Percentiles rank a stretch among this genome's conserved stretches.
Evolutionary conservation across 2,329 filamentous ascomycete species (phyloP).

Genomic region (Alternaria longipes): DNA sequence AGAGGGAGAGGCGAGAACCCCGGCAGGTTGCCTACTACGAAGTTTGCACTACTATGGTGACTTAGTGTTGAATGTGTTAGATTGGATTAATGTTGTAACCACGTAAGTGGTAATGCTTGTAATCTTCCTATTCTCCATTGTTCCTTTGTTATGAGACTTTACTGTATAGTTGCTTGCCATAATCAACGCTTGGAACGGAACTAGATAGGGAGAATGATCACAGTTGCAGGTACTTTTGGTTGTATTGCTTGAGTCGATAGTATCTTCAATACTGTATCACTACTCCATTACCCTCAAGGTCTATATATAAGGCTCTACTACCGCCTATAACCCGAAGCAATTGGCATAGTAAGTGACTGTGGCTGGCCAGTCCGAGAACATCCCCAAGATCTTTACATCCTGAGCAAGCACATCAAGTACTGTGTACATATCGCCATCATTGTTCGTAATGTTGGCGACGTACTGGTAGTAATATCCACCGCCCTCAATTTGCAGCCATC

Average conservation of each 20-base stretch:
- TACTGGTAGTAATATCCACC: slow-evolving; percentile 53
- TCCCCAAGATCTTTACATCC: slow-evolving; percentile 67
- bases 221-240: background rate
- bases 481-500: slow-evolving; percentile 63
- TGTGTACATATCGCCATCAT: slow-evolving; percentile 71
- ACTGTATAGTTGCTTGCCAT: too few species aligned
- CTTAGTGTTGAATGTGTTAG: too few species aligned
- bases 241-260: background rate
- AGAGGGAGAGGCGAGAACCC: background rate
- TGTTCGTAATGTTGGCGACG: slow-evolving; percentile 61
- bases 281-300: background rate
- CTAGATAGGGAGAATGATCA: background rate
- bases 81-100: too few species aligned
- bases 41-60: background rate
- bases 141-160: too few species aligned
- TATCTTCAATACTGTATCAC: background rate
- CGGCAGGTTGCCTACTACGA: background rate
- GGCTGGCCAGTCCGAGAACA: slow-evolving; percentile 76
- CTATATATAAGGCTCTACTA: background rate
- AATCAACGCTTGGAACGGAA: too few species aligned
- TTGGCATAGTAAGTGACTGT: slow-evolving; percentile 77
- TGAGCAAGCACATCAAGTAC: slow-evolving; percentile 71
- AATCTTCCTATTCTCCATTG: too few species aligned
- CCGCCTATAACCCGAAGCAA: slow-evolving; percentile 62
- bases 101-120: too few species aligned